Percentiles rank a stretch among this genome's conserved stretches.
Evolutionary conservation across 176 grass and related monocot species (phyloP).

Genomic region (Musa beccarii): DNA sequence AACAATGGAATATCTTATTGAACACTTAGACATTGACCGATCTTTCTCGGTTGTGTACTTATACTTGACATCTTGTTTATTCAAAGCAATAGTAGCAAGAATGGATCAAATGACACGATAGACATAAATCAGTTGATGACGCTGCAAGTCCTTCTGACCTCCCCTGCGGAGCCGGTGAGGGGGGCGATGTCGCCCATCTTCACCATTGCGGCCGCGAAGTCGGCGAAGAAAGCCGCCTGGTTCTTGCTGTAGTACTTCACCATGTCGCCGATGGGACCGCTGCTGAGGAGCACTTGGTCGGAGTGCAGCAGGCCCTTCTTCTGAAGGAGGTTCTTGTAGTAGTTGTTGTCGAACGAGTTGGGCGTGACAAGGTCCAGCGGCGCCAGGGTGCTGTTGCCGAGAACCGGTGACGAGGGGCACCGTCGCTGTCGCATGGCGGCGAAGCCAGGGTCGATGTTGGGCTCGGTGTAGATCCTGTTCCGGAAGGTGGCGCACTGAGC

Average conservation of each 20-base stretch:
- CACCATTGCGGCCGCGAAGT: constrained; percentile 2
- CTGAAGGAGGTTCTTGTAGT: constrained; percentile 10
- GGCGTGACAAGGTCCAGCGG: not conserved
- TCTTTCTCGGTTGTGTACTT: not conserved
- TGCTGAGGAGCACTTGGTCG: constrained; percentile 2
- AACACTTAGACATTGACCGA: not conserved
- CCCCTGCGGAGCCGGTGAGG: not conserved
- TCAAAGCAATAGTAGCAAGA: not conserved
- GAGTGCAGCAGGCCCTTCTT: constrained; percentile 15
- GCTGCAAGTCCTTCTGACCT: not conserved
- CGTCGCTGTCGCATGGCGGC: not conserved
- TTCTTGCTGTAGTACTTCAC: not conserved
- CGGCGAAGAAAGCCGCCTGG: not conserved
- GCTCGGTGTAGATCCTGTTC: not conserved
- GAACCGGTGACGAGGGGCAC: not conserved
- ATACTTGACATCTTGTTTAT: not conserved
- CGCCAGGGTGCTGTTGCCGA: not conserved
- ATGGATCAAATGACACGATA: not conserved
- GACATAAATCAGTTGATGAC: not conserved
- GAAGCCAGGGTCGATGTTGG: not conserved
- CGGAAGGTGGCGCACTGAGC: not conserved
- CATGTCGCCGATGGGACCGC: not conserved
- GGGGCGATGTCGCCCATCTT: not conserved
- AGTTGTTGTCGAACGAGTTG: not conserved
- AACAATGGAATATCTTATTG: not conserved